Conservation (phyloP, 2,329 filamentous ascomycete genomes). For the Grosmannia serpens region DNA sequence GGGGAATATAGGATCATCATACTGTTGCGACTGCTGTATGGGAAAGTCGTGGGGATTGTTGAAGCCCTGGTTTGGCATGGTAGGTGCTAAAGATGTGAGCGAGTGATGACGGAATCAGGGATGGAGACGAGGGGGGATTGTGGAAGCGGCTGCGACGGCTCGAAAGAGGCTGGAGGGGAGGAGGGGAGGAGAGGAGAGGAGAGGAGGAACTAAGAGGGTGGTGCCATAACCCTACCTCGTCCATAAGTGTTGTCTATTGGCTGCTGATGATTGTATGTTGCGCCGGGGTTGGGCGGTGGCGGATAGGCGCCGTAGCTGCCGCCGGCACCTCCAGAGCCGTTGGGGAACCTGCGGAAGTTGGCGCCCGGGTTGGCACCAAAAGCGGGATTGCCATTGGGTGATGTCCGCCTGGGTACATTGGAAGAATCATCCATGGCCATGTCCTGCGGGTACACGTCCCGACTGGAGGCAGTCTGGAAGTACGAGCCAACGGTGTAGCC, state of each 20-base stretch:
- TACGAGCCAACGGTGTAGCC: constrained; percentile 8
- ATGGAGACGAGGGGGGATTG: constrained; percentile 19
- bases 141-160: background rate
- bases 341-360: constrained; percentile 5
- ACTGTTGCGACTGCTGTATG: constrained; percentile 27
- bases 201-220: constrained; percentile 22
- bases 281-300: constrained; percentile 6
- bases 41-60: constrained; percentile 25
- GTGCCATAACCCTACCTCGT: constrained; percentile 7
- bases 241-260: constrained; percentile 11
- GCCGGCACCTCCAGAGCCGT: constrained; percentile 16
- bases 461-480: constrained; percentile 5
- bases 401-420: constrained; percentile 4
- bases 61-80: constrained; percentile 23
- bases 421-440: constrained; percentile 10
- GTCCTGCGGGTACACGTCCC: constrained; percentile 9
- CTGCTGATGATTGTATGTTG: constrained; percentile 6
- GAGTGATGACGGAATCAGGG: constrained; percentile 14
- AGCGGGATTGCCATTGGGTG: constrained; percentile 2
- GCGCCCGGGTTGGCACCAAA: constrained; percentile 4
- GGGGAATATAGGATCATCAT: constrained; percentile 24
- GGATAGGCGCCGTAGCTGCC: constrained; percentile 46
- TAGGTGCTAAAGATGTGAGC: constrained; percentile 29
- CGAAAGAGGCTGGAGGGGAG: background rate
- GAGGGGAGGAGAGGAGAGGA: background rate